These are phyloP conservation scores for Collybia nuda DNA, from an alignment of 768 basidiomycete genomes.

Conservation along the genomic window DNA sequence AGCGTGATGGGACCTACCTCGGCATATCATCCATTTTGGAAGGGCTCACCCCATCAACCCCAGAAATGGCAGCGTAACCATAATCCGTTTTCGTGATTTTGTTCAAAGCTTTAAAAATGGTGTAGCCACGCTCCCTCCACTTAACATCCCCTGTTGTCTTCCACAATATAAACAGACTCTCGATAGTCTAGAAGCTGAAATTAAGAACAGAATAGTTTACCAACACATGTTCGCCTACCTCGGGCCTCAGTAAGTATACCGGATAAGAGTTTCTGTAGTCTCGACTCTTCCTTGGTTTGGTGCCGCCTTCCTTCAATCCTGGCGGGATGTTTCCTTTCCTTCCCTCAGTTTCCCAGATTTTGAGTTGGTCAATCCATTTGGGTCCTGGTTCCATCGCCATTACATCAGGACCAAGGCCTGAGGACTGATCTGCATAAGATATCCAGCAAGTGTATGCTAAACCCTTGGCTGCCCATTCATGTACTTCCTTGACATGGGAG, in stretches of 20 bases:
- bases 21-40: constrained; percentile 62
- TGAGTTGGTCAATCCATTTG: constrained; percentile 47
- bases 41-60: constrained; percentile 39
- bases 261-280: constrained; percentile 48
- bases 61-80: constrained; percentile 58
- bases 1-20: constrained; percentile 45
- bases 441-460: constrained; percentile 68
- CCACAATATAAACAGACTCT: constrained; percentile 72
- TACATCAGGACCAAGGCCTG: constrained; percentile 67
- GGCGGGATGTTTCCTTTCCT: constrained; percentile 36
- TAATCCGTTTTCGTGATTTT: constrained; percentile 49
- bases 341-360: constrained; percentile 44
- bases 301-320: constrained; percentile 38
- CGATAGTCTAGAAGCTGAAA: constrained; percentile 51
- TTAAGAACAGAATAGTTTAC: too few species aligned
- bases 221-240: constrained; percentile 40
- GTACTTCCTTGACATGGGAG: constrained; percentile 39
- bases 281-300: constrained; percentile 26
- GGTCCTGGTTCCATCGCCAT: constrained; percentile 36
- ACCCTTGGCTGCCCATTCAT: constrained; percentile 72
- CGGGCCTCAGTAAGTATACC: constrained; percentile 64
- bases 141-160: constrained; percentile 59
- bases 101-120: constrained; percentile 64
- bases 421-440: constrained; percentile 63
- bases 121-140: constrained; percentile 76